These are phyloP conservation scores for Sporothrix pseudoabietina DNA, from an alignment of 2,329 filamentous ascomycete species.

Conservation along the genomic window DNA sequence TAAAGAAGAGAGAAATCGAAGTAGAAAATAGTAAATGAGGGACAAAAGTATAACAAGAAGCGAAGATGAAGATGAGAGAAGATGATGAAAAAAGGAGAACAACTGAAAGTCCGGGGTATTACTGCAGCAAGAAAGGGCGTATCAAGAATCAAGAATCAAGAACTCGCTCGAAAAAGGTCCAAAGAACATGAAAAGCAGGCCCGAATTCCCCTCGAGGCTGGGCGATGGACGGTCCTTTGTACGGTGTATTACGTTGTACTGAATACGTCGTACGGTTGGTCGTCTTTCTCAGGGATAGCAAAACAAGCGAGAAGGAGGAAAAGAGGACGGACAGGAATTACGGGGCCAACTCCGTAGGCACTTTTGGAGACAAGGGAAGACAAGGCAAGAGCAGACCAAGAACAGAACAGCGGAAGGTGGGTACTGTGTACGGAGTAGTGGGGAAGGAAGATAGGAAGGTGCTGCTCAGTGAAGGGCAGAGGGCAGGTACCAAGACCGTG, in stretches of 20 bases:
- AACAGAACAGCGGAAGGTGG: not conserved
- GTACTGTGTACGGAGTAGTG: not conserved
- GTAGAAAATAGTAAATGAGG: not conserved
- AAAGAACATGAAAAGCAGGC: not conserved
- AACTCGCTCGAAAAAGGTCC: not conserved
- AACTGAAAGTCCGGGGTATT: not conserved
- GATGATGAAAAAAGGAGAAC: not conserved
- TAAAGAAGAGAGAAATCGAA: not conserved
- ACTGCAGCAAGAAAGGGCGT: not conserved
- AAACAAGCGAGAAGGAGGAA: not conserved
- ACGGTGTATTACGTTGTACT: not conserved
- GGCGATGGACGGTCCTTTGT: slow-evolving; percentile 8
- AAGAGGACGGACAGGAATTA: slow-evolving; percentile 4
- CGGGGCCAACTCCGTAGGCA: slow-evolving; percentile 28
- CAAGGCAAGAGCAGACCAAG: slow-evolving; percentile 6
- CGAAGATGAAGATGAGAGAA: not conserved
- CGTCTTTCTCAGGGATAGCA: not conserved
- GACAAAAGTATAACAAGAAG: not conserved
- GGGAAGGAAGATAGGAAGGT: not conserved
- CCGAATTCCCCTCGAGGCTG: slow-evolving; percentile 13
- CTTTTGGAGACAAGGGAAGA: not conserved
- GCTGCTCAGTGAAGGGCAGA: not conserved
- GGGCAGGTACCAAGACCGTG: not conserved
- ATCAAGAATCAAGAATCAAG: not conserved
- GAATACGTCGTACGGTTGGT: not conserved